phyloP scores from a whole-genome alignment of 305 asterid species.

The Stenogyne calaminthoides region DNA sequence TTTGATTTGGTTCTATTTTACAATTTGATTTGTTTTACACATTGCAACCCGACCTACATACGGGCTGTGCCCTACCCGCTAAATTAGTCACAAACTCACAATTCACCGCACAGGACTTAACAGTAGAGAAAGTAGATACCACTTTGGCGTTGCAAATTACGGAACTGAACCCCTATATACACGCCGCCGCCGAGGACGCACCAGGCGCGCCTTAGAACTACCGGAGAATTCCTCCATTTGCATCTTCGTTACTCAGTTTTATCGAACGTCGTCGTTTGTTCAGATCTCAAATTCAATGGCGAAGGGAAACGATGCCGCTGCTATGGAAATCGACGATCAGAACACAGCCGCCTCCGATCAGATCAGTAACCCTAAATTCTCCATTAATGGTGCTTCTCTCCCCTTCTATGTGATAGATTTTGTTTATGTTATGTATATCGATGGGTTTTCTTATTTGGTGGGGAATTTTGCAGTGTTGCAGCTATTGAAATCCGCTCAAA shows the following conservation, averaged over 20 bases:
- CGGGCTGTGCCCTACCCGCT: not conserved
- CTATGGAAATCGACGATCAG: slow-evolving; percentile 80
- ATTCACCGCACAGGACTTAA: too few relatives aligned
- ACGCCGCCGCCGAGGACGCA: slow-evolving; percentile 23
- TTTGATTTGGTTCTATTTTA: too few relatives aligned
- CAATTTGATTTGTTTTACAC: too few relatives aligned
- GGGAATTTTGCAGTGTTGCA: slow-evolving; percentile 64
- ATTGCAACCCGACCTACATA: not conserved
- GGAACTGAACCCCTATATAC: not conserved
- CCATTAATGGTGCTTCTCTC: slow-evolving; percentile 60
- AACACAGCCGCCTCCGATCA: slow-evolving; percentile 52
- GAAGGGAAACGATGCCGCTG: slow-evolving; percentile 53
- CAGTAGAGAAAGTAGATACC: too few relatives aligned
- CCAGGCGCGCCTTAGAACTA: slow-evolving; percentile 9
- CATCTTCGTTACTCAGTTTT: not conserved
- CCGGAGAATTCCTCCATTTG: slow-evolving; percentile 26
- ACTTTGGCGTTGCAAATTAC: too few relatives aligned
- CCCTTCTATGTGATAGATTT: not conserved
- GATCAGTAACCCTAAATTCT: slow-evolving; percentile 68
- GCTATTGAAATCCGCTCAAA: slow-evolving; percentile 85
- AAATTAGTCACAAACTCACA: too few relatives aligned
- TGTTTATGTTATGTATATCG: not conserved
- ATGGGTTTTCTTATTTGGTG: slow-evolving; percentile 20
- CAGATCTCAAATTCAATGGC: slow-evolving; percentile 56
- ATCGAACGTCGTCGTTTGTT: slow-evolving; percentile 14